Percentiles rank a stretch among this genome's conserved stretches.
Conservation (phyloP, 352 stramenopile species). For the Phytophthora macrochlamydospora region DNA sequence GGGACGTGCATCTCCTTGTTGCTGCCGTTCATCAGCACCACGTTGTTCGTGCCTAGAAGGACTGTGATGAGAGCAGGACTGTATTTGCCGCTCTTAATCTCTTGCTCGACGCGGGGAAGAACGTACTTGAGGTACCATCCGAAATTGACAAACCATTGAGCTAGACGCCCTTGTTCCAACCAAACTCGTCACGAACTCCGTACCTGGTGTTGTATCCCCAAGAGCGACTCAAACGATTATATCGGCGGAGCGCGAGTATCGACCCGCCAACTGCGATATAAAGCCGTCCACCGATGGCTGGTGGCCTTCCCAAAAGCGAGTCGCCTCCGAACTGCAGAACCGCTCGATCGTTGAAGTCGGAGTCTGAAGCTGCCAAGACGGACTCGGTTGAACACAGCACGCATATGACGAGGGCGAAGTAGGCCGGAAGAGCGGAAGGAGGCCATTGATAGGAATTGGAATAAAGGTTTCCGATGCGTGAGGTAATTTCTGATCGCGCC, state of each 20-base stretch:
- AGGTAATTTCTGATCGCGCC: too few relatives aligned
- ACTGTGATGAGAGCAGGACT: constrained; percentile 41
- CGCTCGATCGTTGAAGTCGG: constrained; percentile 23
- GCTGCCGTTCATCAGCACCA: constrained; percentile 25
- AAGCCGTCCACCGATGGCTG: constrained; percentile 35
- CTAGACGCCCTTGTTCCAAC: too few relatives aligned
- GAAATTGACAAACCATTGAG: background rate
- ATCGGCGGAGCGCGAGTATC: constrained; percentile 43
- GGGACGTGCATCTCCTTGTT: constrained; percentile 40
- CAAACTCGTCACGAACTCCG: too few relatives aligned
- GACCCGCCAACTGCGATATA: constrained; percentile 28
- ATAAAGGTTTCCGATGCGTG: too few relatives aligned
- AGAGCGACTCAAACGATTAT: constrained; percentile 41
- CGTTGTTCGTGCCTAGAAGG: constrained; percentile 66
- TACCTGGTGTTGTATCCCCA: constrained; percentile 39
- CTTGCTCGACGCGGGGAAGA: constrained; percentile 31
- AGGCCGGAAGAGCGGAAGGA: background rate
- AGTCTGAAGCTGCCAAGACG: constrained; percentile 6
- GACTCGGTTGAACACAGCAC: background rate
- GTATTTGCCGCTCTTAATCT: constrained; percentile 26
- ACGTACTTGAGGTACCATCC: background rate
- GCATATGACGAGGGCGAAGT: background rate
- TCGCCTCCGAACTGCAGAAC: constrained; percentile 39
- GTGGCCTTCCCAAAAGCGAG: constrained; percentile 42
- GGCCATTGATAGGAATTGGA: background rate